Conservation (phyloP, 2,329 filamentous ascomycete species). For the Cytospora leucostoma region DNA sequence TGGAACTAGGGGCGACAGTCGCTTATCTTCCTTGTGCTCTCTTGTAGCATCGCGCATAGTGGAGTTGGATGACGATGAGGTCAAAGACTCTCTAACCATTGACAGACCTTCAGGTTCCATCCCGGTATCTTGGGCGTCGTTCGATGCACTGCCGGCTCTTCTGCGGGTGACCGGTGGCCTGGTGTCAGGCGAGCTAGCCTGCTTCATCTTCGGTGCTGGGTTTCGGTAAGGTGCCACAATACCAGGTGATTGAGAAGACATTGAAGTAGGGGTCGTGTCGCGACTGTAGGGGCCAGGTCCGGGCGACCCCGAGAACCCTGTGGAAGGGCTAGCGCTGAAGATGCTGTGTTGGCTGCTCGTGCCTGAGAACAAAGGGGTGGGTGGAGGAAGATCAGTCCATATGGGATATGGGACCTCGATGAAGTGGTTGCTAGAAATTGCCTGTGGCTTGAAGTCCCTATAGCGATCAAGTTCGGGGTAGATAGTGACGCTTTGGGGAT, state of each 20-base stretch:
- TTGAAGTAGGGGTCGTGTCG: slow-evolving; percentile 76
- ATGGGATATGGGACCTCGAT: slow-evolving; percentile 57
- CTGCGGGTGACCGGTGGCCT: slow-evolving; percentile 63
- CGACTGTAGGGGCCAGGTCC: slow-evolving; percentile 71
- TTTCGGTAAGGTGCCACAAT: slow-evolving; percentile 52
- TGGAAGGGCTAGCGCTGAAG: slow-evolving; percentile 72
- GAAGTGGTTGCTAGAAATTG: slow-evolving; percentile 38
- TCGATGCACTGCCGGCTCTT: slow-evolving; percentile 56
- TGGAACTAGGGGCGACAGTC: slow-evolving; percentile 51
- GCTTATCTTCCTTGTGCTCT: slow-evolving; percentile 48
- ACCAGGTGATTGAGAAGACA: slow-evolving; percentile 72
- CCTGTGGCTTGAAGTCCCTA: slow-evolving; percentile 47
- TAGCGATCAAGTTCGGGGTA: slow-evolving; percentile 66
- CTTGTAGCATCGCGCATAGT: slow-evolving; percentile 60
- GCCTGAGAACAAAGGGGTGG: slow-evolving; percentile 65
- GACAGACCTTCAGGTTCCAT: slow-evolving; percentile 61
- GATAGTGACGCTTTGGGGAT: slow-evolving; percentile 47
- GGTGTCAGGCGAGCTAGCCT: slow-evolving; percentile 56
- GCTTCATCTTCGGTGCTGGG: slow-evolving; percentile 50
- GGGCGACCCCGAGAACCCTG: slow-evolving; percentile 72
- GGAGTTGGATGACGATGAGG: slow-evolving; percentile 72
- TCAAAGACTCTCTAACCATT: slow-evolving; percentile 68
- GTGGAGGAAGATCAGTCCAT: slow-evolving; percentile 65
- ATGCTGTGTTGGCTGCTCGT: slow-evolving; percentile 58
- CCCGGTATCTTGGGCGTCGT: slow-evolving; percentile 48